phyloP scores from a whole-genome alignment of 192 early-diverging fungal species.

The Backusella mclennaniae region DNA sequence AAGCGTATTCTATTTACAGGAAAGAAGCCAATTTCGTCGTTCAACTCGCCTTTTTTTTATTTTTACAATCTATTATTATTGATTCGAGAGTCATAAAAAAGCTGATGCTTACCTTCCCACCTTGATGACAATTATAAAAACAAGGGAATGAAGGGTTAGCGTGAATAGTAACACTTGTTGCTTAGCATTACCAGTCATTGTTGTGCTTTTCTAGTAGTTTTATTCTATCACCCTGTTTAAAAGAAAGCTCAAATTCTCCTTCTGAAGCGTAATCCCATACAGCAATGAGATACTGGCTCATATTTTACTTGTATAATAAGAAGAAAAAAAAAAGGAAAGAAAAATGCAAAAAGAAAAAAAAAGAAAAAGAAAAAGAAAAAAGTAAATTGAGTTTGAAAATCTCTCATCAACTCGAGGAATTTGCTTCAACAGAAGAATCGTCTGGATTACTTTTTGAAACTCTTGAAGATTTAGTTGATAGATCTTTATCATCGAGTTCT shows the following conservation, averaged over 20 bases:
- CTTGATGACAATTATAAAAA: background rate
- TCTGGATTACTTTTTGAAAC: no score
- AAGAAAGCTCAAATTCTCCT: slow-evolving; percentile 38
- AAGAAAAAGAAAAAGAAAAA: background rate
- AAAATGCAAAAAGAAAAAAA: background rate
- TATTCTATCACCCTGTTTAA: slow-evolving; percentile 36
- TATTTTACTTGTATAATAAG: background rate
- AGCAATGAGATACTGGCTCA: slow-evolving; percentile 33
- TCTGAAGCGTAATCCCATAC: slow-evolving; percentile 38
- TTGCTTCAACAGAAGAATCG: no score
- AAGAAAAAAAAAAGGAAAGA: background rate
- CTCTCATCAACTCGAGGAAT: no score
- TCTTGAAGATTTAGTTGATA: no score
- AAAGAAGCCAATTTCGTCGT: slow-evolving; percentile 37
- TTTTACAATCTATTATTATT: background rate
- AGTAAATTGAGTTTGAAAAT: background rate
- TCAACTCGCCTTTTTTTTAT: slow-evolving; percentile 27
- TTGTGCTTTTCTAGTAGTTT: slow-evolving; percentile 38
- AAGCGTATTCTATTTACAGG: slow-evolving; percentile 37
- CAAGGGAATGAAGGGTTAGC: background rate
- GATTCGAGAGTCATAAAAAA: no score
- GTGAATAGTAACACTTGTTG: background rate
- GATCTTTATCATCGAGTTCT: no score
- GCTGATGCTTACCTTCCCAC: slow-evolving; percentile 22
- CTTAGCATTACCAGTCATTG: slow-evolving; percentile 33